Evolutionary conservation across 768 basidiomycete species (phyloP), one percentile per base, ranked within the genome.

Genomic region (Polyporus arcularius): DNA sequence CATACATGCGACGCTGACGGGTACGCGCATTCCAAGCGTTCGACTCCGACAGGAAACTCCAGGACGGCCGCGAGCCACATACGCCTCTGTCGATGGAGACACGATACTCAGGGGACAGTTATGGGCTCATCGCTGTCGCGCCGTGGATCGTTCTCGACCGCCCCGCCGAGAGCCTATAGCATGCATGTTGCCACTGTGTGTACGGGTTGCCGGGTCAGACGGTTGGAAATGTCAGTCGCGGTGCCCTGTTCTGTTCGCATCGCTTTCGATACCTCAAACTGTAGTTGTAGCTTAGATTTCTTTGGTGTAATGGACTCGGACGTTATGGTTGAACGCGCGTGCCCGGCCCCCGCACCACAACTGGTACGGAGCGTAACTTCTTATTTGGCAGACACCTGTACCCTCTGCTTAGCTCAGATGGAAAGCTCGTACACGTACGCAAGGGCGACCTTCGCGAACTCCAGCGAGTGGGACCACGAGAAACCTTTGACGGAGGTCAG

Each of bases 371-470:
- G 21, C 21, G 21, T 26, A 2, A 26, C 2, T 26, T 26, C 21
- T 26, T 26, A 26, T 26, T 26, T 26, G 21, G 21, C 21, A 1
- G 21, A 26, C 1, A 35, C 35, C 35, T 6, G 1, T 6, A 35
- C 35, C 7, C 11, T 6, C 35, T 11, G 11, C 35, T 1, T 2
- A 6, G 15, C 15, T 58, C 41, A 61, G 46, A 39, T 39, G 16
- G 55, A 55, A 3, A 62, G 55, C 50, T 62, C 55, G 45, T 62
- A 62, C 16, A 51, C 55, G 38, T 45, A 62, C 43, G 55, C 55
- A 7, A 62, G 42, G 16, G 61, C 61, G 28, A 62, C 61, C 45
- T 60, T 60, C 28, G 58, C 53, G 41, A 60, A 60, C 47, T 60
- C 58, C 47, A 60, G 53, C 14, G 58, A 60, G 40, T 60, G 58